A percentile compares a stretch with the other conserved stretches of the same genome.
phyloP scores from a whole-genome alignment of 169 alveolate genomes.

The Plasmodium vivax region DNA sequence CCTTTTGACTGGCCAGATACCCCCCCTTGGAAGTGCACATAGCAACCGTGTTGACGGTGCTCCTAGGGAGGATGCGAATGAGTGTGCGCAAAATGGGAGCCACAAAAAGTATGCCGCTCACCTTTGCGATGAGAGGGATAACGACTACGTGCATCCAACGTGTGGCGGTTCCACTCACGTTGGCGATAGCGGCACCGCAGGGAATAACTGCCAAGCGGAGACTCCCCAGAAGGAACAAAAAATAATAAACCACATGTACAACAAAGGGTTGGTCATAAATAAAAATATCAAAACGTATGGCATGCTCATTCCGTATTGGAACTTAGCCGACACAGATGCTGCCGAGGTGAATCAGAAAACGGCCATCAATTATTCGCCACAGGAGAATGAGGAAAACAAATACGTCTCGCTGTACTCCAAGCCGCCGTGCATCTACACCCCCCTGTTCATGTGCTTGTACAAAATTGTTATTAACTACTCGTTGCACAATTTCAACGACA shows the following conservation, averaged over 20 bases:
- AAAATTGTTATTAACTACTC: slow-evolving; percentile 69
- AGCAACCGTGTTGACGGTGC: not conserved
- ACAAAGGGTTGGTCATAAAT: slow-evolving; percentile 68
- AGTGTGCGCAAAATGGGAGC: not conserved
- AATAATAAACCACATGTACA: slow-evolving; percentile 47
- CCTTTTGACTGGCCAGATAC: not conserved
- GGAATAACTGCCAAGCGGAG: not conserved
- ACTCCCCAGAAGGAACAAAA: not conserved
- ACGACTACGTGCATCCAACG: not conserved
- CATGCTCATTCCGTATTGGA: slow-evolving; percentile 72
- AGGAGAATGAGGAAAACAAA: slow-evolving; percentile 66
- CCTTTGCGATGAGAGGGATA: not conserved
- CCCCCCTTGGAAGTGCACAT: not conserved
- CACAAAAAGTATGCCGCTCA: not conserved
- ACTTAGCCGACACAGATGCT: slow-evolving; percentile 51
- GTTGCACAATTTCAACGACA: slow-evolving; percentile 68
- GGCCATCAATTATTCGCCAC: slow-evolving; percentile 11
- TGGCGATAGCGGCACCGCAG: not conserved
- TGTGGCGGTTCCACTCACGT: not conserved
- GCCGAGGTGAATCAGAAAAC: slow-evolving; percentile 32
- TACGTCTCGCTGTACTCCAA: slow-evolving; percentile 56
- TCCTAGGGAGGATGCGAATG: not conserved
- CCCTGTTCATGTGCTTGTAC: slow-evolving; percentile 67
- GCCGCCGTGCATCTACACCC: slow-evolving; percentile 75
- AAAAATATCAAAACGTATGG: slow-evolving; percentile 15